Evolutionary conservation across 2,329 filamentous ascomycete genomes (phyloP).

Genomic region (Xenosphaeropsis pyriputrescens): DNA sequence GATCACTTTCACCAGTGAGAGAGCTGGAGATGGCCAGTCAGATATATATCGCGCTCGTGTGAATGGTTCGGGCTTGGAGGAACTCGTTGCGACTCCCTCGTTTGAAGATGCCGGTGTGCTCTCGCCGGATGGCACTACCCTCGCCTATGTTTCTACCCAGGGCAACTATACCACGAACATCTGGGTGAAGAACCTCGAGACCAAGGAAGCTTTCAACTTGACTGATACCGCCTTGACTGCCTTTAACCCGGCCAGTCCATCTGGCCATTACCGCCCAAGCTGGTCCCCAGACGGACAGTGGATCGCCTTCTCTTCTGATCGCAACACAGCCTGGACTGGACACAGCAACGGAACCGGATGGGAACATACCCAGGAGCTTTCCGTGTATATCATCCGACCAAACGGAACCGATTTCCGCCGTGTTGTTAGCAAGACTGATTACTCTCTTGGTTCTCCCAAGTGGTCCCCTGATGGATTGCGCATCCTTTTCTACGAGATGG

Average conservation of each 20-base stretch:
- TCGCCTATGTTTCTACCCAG: constrained; percentile 25
- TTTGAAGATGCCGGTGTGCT: constrained; percentile 22
- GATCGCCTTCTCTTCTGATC: constrained; percentile 25
- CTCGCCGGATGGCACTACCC: constrained; percentile 21
- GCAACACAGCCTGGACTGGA: constrained; percentile 25
- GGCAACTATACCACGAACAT: constrained; percentile 22
- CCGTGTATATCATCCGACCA: constrained; percentile 23
- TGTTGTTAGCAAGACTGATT: constrained; percentile 17
- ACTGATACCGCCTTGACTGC: constrained; percentile 18
- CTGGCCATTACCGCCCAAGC: constrained; percentile 22
- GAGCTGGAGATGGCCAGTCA: constrained; percentile 23
- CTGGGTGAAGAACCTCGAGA: constrained; percentile 23
- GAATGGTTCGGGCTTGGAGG: constrained; percentile 21
- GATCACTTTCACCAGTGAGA: constrained; percentile 25
- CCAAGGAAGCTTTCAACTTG: constrained; percentile 18
- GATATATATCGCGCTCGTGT: constrained; percentile 23
- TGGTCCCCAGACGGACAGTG: constrained; percentile 26
- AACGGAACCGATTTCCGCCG: constrained; percentile 22
- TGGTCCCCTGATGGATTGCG: constrained; percentile 21
- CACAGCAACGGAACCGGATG: constrained; percentile 24
- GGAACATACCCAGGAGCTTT: constrained; percentile 24
- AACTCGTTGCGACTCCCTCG: constrained; percentile 18
- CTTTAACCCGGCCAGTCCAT: constrained; percentile 12
- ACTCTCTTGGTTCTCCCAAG: constrained; percentile 22
- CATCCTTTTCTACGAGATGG: constrained; percentile 24